A percentile compares a stretch with the other conserved stretches of the same genome.
phyloP scores from a whole-genome alignment of 345 rosid genomes.

The Murraya paniculata region DNA sequence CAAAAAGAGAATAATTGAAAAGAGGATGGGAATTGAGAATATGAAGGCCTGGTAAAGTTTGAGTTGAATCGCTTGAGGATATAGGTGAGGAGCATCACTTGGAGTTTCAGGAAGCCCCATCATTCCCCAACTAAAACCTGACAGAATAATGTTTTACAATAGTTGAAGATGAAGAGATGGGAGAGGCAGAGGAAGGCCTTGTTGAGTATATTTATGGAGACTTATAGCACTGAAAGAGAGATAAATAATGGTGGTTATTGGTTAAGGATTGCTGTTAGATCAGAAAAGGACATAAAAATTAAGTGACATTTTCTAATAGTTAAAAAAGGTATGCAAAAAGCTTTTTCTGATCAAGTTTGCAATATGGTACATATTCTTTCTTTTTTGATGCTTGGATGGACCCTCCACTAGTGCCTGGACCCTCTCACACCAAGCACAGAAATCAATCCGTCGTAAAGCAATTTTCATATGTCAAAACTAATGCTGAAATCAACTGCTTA shows the following conservation, averaged over 20 bases:
- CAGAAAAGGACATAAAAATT: constrained; percentile 18
- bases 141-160: background rate
- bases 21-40: constrained; percentile 91
- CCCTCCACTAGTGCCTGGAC: constrained; percentile 42
- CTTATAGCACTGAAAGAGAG: background rate
- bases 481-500: constrained; percentile 2
- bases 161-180: background rate
- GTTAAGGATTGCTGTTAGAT: constrained; percentile 1
- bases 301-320: constrained; percentile 10
- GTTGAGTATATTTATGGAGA: constrained; percentile 12
- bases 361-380: constrained; percentile 28
- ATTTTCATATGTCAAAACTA: background rate
- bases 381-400: constrained; percentile 38
- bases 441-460: constrained; percentile 19
- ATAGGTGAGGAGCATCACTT: constrained; percentile 54
- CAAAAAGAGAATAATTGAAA: constrained; percentile 81
- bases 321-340: constrained; percentile 15
- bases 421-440: constrained; percentile 30
- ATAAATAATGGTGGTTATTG: constrained; percentile 6
- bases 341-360: constrained; percentile 32
- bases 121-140: constrained; percentile 9
- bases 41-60: constrained; percentile 96
- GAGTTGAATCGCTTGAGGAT: constrained; percentile 83
- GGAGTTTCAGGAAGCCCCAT: constrained; percentile 73
- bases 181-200: constrained; percentile 7